Percentiles rank a stretch among this genome's conserved stretches.
Evolutionary conservation across 441 rosid genomes (phyloP).

Genomic region (Syzygium malaccense): DNA sequence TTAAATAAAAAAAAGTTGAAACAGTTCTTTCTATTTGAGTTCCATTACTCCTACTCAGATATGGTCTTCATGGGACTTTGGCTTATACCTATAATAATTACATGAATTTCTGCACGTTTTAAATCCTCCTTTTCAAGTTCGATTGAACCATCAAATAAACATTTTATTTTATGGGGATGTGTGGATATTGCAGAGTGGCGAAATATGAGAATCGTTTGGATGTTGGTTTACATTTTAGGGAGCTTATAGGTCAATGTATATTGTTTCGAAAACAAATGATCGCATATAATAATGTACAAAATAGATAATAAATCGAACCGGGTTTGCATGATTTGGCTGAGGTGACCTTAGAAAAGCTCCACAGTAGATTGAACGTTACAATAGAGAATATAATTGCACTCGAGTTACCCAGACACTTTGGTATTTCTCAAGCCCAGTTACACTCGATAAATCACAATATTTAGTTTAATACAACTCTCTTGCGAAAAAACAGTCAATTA

Average conservation of each 20-base stretch:
- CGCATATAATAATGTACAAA: neutral
- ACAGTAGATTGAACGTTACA: neutral
- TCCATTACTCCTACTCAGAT: neutral
- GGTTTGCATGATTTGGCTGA: too few species aligned
- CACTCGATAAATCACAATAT: too few species aligned
- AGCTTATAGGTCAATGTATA: neutral
- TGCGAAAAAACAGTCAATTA: too few species aligned
- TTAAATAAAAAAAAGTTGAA: neutral
- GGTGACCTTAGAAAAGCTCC: too few species aligned
- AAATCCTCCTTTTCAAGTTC: neutral
- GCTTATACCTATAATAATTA: neutral
- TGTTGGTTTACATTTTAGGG: neutral
- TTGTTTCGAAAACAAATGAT: neutral
- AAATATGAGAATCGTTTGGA: neutral
- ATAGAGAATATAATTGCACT: neutral
- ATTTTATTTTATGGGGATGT: neutral
- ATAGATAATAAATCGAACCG: neutral
- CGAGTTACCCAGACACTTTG: neutral
- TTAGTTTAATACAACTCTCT: too few species aligned
- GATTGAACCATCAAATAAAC: neutral
- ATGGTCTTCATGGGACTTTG: neutral
- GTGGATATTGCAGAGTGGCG: neutral
- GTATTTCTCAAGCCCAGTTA: too few species aligned
- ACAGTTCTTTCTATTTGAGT: neutral
- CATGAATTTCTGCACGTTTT: neutral